These are phyloP conservation scores for Fusarium sp. DNA, from an alignment of 2,329 filamentous ascomycete species.

Conservation along the genomic window DNA sequence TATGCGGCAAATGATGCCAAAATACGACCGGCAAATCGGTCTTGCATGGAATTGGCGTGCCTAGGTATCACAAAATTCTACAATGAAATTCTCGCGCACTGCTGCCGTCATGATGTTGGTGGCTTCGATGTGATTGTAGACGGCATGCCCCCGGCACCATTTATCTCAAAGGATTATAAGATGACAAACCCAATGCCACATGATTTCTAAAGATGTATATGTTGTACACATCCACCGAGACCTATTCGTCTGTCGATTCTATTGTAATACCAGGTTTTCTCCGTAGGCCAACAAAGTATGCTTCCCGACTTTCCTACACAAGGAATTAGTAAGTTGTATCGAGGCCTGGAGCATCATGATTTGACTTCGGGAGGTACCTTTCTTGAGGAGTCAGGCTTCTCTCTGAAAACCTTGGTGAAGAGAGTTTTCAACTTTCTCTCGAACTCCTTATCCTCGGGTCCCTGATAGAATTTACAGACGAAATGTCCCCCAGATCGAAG, in stretches of 20 bases:
- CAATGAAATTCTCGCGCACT: constrained; percentile 45
- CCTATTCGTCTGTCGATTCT: constrained; percentile 10
- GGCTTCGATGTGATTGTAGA: background rate
- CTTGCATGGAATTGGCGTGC: constrained; percentile 58
- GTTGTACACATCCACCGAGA: background rate
- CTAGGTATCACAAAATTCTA: constrained; percentile 56
- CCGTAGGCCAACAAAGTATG: constrained; percentile 83
- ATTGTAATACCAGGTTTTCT: constrained; percentile 63
- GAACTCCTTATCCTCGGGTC: constrained; percentile 81
- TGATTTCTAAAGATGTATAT: background rate
- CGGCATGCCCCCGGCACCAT: background rate
- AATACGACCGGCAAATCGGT: constrained; percentile 48
- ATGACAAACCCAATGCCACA: background rate
- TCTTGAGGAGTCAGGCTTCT: constrained; percentile 92
- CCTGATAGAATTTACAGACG: constrained; percentile 97
- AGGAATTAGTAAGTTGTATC: background rate
- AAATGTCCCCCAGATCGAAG: constrained; percentile 87
- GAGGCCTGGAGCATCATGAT: background rate
- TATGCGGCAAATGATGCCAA: constrained; percentile 44
- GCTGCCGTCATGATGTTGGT: constrained; percentile 41
- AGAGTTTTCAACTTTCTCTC: constrained; percentile 78
- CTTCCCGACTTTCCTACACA: constrained; percentile 69
- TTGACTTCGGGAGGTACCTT: constrained; percentile 62
- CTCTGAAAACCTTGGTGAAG: constrained; percentile 82
- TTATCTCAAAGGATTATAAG: background rate